Percentiles rank a stretch among this genome's conserved stretches.
phyloP scores from a whole-genome alignment of 2,329 filamentous ascomycete genomes.

The Dryadomyces quercivorus region DNA sequence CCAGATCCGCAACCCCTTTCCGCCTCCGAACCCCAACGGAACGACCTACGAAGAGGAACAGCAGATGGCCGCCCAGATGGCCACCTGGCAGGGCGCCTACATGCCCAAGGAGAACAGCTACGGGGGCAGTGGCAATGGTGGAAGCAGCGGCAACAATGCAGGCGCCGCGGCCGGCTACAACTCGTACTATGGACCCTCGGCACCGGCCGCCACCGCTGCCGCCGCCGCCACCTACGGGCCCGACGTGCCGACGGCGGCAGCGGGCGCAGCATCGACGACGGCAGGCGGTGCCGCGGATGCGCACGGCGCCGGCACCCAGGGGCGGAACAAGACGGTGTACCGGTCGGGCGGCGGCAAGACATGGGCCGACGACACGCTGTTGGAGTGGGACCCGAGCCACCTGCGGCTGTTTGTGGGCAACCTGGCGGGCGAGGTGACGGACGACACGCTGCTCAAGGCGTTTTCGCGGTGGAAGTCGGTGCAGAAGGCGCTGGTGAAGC shows the following conservation, averaged over 20 bases:
- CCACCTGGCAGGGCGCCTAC: conserved; percentile 91
- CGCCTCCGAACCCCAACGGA: conserved; percentile 36
- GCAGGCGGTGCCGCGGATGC: conserved; percentile 13
- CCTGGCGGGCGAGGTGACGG: conserved; percentile 90
- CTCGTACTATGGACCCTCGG: neutral
- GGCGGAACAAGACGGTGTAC: conserved; percentile 75
- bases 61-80: conserved; percentile 82
- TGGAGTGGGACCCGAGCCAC: conserved; percentile 94
- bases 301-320: conserved; percentile 25
- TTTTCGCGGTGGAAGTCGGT: conserved; percentile 81
- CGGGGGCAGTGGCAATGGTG: neutral
- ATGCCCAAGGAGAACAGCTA: conserved; percentile 40
- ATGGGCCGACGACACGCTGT: conserved; percentile 77
- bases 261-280: conserved; percentile 9
- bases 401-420: conserved; percentile 95
- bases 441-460: conserved; percentile 88
- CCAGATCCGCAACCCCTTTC: conserved; percentile 73
- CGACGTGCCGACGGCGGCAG: conserved; percentile 8
- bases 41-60: conserved; percentile 41
- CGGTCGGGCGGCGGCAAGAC: conserved; percentile 82
- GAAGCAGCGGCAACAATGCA: conserved; percentile 15
- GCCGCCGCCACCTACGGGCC: conserved; percentile 13
- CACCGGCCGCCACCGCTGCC: conserved; percentile 18
- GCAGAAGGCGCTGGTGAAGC: conserved; percentile 83
- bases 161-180: neutral